Conservation (phyloP, 2,329 filamentous ascomycete genomes). For the Massarina eburnea region DNA sequence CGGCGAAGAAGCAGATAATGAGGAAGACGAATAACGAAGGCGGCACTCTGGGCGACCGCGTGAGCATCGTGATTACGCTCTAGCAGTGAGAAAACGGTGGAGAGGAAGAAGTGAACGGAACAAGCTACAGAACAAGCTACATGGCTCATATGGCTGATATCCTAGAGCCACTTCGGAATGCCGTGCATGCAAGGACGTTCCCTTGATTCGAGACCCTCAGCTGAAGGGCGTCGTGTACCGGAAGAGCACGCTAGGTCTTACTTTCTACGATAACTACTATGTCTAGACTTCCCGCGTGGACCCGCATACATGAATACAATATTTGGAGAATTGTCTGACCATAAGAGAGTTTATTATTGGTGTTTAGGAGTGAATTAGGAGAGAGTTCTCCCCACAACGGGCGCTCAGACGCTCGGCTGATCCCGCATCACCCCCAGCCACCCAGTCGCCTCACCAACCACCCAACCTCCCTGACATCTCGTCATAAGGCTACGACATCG, state of each 20-base stretch:
- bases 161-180: conserved; percentile 18
- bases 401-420: not conserved
- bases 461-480: not conserved
- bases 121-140: not conserved
- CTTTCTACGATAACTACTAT: no score
- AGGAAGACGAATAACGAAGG: conserved; percentile 28
- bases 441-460: not conserved
- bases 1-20: conserved; percentile 32
- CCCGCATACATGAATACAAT: not conserved
- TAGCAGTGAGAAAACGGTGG: not conserved
- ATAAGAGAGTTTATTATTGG: no score
- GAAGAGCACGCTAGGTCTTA: no score
- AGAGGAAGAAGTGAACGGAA: not conserved
- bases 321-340: no score
- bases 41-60: conserved; percentile 25
- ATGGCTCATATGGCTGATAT: conserved; percentile 1
- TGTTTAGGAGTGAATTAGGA: no score
- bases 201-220: conserved; percentile 11
- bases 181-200: conserved; percentile 19
- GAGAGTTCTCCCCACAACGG: not conserved
- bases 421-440: not conserved
- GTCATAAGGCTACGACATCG: not conserved
- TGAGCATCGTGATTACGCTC: conserved; percentile 25
- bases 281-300: no score
- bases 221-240: no score